phyloP scores from a whole-genome alignment of 768 basidiomycete genomes.

The Glaciozyma antarctica region DNA sequence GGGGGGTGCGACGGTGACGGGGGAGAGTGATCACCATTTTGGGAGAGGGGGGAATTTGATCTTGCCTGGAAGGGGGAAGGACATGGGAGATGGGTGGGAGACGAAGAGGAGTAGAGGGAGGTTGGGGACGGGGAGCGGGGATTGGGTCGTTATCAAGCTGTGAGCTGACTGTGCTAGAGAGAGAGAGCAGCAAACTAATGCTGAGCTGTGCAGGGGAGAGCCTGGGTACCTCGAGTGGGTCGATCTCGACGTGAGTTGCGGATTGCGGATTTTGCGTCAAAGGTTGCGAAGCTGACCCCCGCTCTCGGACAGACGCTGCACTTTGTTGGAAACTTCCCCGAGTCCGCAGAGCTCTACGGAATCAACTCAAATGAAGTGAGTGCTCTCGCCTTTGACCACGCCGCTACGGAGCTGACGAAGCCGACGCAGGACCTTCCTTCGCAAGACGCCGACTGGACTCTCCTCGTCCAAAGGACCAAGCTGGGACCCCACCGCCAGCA shows the following conservation, averaged over 20 bases:
- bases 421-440: conserved; percentile 35
- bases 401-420: not conserved
- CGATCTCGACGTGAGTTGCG: conserved; percentile 57
- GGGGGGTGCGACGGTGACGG: conserved; percentile 73
- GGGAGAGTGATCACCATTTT: conserved; percentile 88
- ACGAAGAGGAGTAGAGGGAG: conserved; percentile 67
- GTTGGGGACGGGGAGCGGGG: conserved; percentile 59
- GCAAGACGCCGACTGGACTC: conserved; percentile 55
- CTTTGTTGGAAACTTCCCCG: conserved; percentile 93
- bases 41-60: conserved; percentile 84
- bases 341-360: conserved; percentile 71
- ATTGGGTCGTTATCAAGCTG: conserved; percentile 87
- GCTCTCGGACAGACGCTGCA: conserved; percentile 55
- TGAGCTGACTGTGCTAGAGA: conserved; percentile 42
- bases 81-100: conserved; percentile 98
- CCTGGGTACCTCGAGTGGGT: conserved; percentile 61
- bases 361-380: conserved; percentile 41
- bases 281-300: not conserved
- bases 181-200: not conserved
- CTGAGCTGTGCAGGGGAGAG: conserved; percentile 50
- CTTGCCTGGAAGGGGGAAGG: conserved; percentile 68
- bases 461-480: conserved; percentile 63
- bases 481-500: conserved; percentile 84
- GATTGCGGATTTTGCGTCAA: not conserved
- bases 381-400: not conserved